phyloP scores from a whole-genome alignment of 2,329 filamentous ascomycete genomes.

The Hymenoscyphus fraxineus region DNA sequence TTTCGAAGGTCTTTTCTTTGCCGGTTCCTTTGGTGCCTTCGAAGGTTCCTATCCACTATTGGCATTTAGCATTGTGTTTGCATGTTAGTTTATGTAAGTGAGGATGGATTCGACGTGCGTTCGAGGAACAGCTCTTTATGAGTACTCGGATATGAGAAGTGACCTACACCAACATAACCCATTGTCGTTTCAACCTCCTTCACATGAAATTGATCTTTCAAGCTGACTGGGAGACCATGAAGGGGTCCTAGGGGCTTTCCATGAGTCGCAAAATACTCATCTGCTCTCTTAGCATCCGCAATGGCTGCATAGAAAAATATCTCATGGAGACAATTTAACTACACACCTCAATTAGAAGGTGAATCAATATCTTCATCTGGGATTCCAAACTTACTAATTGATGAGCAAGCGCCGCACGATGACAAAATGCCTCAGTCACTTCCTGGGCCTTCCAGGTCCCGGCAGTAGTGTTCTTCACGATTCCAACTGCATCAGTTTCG shows the following conservation, averaged over 20 bases:
- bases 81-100: neutral
- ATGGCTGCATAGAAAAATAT: slow-evolving; percentile 18
- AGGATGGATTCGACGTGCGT: neutral
- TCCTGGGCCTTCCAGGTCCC: neutral
- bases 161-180: slow-evolving; percentile 12
- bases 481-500: neutral
- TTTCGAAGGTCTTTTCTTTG: slow-evolving; percentile 15
- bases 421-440: slow-evolving; percentile 2
- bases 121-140: neutral
- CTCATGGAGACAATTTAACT: slow-evolving; percentile 38
- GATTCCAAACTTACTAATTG: neutral
- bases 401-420: slow-evolving; percentile 3
- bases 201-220: slow-evolving; percentile 31
- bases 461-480: neutral
- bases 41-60: slow-evolving; percentile 44
- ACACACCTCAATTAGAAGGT: slow-evolving; percentile 50
- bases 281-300: slow-evolving; percentile 14
- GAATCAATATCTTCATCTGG: slow-evolving; percentile 7
- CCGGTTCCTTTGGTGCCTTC: slow-evolving; percentile 48
- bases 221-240: slow-evolving; percentile 53
- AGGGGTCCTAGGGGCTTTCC: slow-evolving; percentile 50
- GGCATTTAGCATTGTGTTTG: slow-evolving; percentile 7
- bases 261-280: slow-evolving; percentile 12
- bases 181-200: slow-evolving; percentile 14
- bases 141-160: neutral